phyloP scores from a whole-genome alignment of 306 rosid genomes.

The Sicyos baderoa region DNA sequence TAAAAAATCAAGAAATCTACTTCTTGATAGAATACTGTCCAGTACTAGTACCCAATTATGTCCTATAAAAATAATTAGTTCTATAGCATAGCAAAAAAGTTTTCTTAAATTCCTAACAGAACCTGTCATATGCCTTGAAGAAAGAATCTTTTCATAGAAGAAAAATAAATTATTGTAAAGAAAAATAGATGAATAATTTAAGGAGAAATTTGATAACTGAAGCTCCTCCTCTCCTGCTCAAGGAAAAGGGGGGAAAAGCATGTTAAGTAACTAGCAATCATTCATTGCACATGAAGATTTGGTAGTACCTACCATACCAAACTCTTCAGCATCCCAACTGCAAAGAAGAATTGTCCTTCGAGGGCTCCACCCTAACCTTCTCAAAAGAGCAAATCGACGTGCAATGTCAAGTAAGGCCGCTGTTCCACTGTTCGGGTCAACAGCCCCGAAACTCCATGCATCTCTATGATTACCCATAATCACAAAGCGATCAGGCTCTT shows the following conservation, averaged over 20 bases:
- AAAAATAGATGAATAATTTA: background rate
- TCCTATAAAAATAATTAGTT: background rate
- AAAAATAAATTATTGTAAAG: background rate
- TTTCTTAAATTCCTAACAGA: background rate
- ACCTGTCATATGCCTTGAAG: background rate
- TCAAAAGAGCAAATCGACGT: conserved; percentile 61
- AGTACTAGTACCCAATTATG: background rate
- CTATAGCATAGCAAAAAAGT: background rate
- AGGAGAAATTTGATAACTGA: background rate
- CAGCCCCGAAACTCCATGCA: conserved; percentile 97
- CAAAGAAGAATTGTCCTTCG: conserved; percentile 49
- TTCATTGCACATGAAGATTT: conserved; percentile 6
- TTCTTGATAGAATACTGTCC: background rate
- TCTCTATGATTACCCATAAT: conserved; percentile 94
- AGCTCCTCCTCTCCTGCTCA: background rate
- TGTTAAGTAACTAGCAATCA: conserved; percentile 2
- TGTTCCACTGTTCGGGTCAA: conserved; percentile 94
- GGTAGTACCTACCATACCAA: conserved; percentile 33
- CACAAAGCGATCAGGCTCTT: conserved; percentile 88
- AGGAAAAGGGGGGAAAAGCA: background rate
- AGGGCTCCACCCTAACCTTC: conserved; percentile 62
- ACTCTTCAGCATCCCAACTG: conserved; percentile 45
- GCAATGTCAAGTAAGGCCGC: conserved; percentile 86
- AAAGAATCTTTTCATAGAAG: background rate
- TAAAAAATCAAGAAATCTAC: background rate